Percentiles rank a stretch among this genome's conserved stretches.
Conservation (phyloP, 192 early-diverging fungal genomes). For the Coemansia sp. region DNA sequence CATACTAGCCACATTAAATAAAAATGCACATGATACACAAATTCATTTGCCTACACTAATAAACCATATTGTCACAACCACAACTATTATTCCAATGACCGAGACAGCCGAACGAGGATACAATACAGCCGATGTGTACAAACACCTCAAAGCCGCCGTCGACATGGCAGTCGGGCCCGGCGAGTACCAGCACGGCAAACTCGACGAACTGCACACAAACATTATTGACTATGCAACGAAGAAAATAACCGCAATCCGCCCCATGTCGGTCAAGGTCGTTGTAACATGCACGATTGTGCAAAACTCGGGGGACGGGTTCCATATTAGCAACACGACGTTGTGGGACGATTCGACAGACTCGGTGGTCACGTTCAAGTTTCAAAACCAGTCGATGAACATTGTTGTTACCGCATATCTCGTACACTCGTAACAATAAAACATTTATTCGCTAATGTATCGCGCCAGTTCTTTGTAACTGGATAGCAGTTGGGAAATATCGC, state of each 20-base stretch:
- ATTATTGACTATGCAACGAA: constrained; percentile 41
- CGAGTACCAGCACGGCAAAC: constrained; percentile 34
- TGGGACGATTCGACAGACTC: constrained; percentile 34
- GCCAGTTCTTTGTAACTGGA: constrained; percentile 47
- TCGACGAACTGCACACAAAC: constrained; percentile 35
- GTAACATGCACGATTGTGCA: constrained; percentile 46
- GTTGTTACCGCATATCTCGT: constrained; percentile 36
- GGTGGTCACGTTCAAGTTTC: constrained; percentile 26
- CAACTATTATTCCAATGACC: not conserved
- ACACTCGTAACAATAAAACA: constrained; percentile 3
- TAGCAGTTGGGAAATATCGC: constrained; percentile 36
- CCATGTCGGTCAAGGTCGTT: constrained; percentile 17
- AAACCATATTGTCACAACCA: too few relatives aligned
- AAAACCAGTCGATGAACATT: constrained; percentile 26
- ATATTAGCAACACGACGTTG: constrained; percentile 24
- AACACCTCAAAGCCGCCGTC: constrained; percentile 32
- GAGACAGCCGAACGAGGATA: not conserved
- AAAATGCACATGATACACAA: too few relatives aligned
- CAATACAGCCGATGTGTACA: constrained; percentile 23
- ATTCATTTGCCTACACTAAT: too few relatives aligned
- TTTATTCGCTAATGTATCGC: constrained; percentile 18
- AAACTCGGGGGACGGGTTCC: constrained; percentile 37
- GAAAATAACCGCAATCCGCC: constrained; percentile 22
- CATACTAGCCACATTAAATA: not conserved
- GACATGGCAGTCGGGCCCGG: constrained; percentile 30